These are phyloP conservation scores for Phyllostachys edulis DNA, from an alignment of 176 grass and related monocot species.

Conservation along the genomic window DNA sequence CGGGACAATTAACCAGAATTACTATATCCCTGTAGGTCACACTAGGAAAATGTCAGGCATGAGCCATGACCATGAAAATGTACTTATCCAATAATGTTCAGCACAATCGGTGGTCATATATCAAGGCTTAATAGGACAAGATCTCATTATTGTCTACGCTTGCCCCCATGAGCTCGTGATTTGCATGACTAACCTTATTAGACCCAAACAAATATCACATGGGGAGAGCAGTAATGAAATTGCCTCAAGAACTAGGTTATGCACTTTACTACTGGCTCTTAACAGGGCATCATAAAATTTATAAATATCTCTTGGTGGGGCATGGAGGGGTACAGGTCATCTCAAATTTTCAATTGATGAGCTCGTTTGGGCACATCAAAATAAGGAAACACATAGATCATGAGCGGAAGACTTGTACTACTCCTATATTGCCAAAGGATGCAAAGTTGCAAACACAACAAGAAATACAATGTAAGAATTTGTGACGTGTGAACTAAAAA, in stretches of 20 bases:
- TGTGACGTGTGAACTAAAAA: background rate
- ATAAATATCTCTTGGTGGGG: background rate
- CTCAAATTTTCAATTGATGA: background rate
- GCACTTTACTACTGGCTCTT: background rate
- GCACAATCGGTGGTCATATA: background rate
- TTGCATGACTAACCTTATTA: conserved; percentile 1
- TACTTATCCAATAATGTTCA: conserved; percentile 1
- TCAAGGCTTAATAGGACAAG: background rate
- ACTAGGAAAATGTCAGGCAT: background rate
- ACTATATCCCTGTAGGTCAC: background rate
- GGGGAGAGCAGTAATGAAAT: conserved; percentile 23
- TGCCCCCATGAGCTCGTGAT: background rate
- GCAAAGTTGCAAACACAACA: background rate
- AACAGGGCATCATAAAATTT: background rate
- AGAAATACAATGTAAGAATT: background rate
- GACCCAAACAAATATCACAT: conserved; percentile 21
- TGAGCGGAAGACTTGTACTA: background rate
- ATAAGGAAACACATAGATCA: background rate
- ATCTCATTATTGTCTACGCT: conserved; percentile 30
- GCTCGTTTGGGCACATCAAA: background rate
- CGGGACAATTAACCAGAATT: background rate
- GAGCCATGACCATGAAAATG: conserved; percentile 2
- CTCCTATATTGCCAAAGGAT: background rate
- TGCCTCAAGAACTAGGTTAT: background rate
- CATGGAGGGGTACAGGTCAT: background rate